A percentile compares a stretch with the other conserved stretches of the same genome.
Evolutionary conservation across 257 asterid species (phyloP).

Genomic region (Fraxinus americana): DNA sequence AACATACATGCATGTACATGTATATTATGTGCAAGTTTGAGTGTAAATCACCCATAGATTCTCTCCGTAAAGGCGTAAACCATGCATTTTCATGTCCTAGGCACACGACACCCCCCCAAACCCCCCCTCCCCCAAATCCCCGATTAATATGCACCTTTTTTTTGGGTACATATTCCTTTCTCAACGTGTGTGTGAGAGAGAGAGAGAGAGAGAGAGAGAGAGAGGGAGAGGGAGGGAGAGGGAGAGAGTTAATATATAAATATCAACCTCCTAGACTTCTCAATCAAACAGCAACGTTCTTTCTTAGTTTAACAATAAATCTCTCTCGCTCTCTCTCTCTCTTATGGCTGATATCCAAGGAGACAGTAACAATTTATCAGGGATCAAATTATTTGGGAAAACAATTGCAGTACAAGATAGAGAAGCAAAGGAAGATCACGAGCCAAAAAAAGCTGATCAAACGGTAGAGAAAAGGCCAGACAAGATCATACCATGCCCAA

Average conservation of each 20-base stretch:
- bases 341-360: conserved; percentile 54
- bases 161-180: not conserved
- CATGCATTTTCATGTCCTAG: no score
- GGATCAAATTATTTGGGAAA: conserved; percentile 76
- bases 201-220: not conserved
- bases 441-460: conserved; percentile 10
- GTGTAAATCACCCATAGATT: no score
- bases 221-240: no score
- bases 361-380: conserved; percentile 32
- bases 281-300: conserved; percentile 22
- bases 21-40: no score
- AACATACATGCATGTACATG: no score
- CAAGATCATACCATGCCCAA: conserved; percentile 76
- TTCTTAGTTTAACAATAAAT: not conserved
- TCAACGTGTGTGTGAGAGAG: not conserved
- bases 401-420: conserved; percentile 45
- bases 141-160: no score
- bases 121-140: no score
- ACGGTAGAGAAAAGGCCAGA: conserved; percentile 58
- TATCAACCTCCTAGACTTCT: not conserved
- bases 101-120: no score
- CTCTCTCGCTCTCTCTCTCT: conserved; percentile 4
- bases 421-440: conserved; percentile 24
- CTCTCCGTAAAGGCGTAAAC: no score
- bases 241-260: not conserved